Percentiles rank a stretch among this genome's conserved stretches.
phyloP scores from a whole-genome alignment of 2,329 filamentous ascomycete genomes.

The Pseudocercospora vitis region DNA sequence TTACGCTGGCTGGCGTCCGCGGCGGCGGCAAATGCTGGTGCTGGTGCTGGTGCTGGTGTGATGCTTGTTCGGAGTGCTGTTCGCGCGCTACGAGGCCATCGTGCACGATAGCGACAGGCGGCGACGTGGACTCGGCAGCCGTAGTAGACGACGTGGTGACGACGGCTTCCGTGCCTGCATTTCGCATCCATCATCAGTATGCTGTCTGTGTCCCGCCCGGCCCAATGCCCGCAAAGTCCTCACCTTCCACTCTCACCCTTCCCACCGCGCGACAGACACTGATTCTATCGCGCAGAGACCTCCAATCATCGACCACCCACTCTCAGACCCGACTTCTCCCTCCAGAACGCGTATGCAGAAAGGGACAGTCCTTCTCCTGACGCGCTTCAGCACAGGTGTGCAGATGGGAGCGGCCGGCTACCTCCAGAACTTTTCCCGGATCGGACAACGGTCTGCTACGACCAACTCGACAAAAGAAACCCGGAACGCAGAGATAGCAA shows the following conservation, averaged over 20 bases:
- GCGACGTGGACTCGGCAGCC: slow-evolving; percentile 21
- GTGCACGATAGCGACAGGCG: slow-evolving; percentile 23
- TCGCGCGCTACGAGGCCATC: slow-evolving; percentile 20
- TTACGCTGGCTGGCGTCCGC: slow-evolving; percentile 32
- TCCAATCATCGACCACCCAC: neutral
- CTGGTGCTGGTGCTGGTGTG: slow-evolving; percentile 15
- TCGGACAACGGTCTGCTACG: neutral
- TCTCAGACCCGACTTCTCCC: neutral
- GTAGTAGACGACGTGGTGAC: slow-evolving; percentile 20
- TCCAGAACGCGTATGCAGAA: slow-evolving; percentile 15
- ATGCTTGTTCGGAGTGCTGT: slow-evolving; percentile 8
- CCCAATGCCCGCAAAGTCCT: neutral
- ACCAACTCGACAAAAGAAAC: slow-evolving; percentile 15
- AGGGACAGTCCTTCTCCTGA: slow-evolving; percentile 12
- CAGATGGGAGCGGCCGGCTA: neutral
- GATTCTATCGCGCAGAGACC: slow-evolving; percentile 10
- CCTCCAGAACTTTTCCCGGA: neutral
- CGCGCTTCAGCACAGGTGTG: slow-evolving; percentile 9
- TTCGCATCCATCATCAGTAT: slow-evolving; percentile 11
- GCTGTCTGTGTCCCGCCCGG: neutral
- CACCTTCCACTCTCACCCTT: slow-evolving; percentile 21
- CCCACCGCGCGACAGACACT: slow-evolving; percentile 16
- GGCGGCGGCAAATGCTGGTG: slow-evolving; percentile 31
- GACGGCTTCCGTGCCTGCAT: slow-evolving; percentile 13
- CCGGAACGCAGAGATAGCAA: slow-evolving; percentile 3